phyloP scores from a whole-genome alignment of 2,329 filamentous ascomycete genomes.

The Trichoderma pleuroti region DNA sequence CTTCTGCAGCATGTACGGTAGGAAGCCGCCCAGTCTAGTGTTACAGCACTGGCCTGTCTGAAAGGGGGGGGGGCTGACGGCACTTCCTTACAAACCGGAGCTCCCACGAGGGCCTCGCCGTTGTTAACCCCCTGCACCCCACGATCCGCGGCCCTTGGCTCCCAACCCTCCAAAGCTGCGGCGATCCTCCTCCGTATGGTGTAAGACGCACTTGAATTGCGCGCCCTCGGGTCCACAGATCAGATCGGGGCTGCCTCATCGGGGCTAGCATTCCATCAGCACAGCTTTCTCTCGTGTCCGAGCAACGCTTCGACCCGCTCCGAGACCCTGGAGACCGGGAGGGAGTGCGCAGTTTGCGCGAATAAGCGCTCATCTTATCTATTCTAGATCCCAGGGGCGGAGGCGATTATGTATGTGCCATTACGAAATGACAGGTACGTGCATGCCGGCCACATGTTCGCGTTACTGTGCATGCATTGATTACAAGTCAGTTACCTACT shows the following conservation, averaged over 20 bases:
- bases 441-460: not conserved
- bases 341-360: not conserved
- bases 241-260: not conserved
- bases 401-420: not conserved
- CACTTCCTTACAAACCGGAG: not conserved
- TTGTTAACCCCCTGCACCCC: not conserved
- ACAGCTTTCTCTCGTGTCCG: not conserved
- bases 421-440: not conserved
- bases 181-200: not conserved
- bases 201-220: not conserved
- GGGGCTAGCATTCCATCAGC: not conserved
- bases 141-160: not conserved
- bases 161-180: not conserved
- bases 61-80: not conserved
- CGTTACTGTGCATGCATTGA: not conserved
- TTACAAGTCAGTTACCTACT: not conserved
- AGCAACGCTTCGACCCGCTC: not conserved
- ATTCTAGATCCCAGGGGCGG: not conserved
- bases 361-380: not conserved
- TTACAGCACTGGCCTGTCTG: not conserved
- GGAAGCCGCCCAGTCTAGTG: not conserved
- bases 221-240: not conserved
- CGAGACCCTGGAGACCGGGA: not conserved
- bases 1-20: not conserved
- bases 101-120: not conserved